Base-by-base conservation (phyloP, 805 yeast genomes). In the Myxozyma nipponensis region DNA sequence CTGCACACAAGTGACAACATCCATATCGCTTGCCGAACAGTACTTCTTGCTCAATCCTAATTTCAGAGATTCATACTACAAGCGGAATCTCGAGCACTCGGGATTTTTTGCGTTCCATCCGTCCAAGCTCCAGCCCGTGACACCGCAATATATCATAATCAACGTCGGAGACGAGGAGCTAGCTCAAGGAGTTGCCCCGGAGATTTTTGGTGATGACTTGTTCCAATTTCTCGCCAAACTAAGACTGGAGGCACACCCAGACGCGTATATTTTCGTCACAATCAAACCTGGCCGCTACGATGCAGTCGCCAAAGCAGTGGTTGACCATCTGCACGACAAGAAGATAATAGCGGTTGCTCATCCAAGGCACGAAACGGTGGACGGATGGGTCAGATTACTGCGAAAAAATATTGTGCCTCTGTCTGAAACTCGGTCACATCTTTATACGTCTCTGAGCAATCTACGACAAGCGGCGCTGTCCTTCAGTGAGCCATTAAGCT, bases 161-260 rank as follows among this genome's bases (percentile, higher is more conserved):
- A 53, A 51, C 34, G 44, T 52, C 17, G 58, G 58, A 3, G 54
- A 52, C 21, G 42, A 39, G 15, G 58, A 54, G 24, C 21, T 28
- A 13, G 34, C 32, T 6, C 30, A 26, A 17, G 25, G 23, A 18
- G 47, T 54, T 19, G 28, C 39, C 6, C 36, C 41, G 7, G 32
- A 38, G n/a, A 22, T 4, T 2, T 54, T 46, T 25, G 47, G 54
- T 2, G 56, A 54, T 23, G 28, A 30, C 9, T 39, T 54, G 7
- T 54, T 44, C 30, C 42, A 44, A 26, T 42, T 54, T 21, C 30
- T 54, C 28, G 26, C 19, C 24, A 38, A 19, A 17, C 36, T 47
- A 10, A 44, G 56, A 5, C 23, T 37, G 13, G 25, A 28, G 1
- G 56, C 56, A 5, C 47, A 52, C 40, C 47, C 52, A 2, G 49